These are phyloP conservation scores for Hypsizygus ulmarius DNA, from an alignment of 1,284 basidiomycete genomes.

Conservation along the genomic window DNA sequence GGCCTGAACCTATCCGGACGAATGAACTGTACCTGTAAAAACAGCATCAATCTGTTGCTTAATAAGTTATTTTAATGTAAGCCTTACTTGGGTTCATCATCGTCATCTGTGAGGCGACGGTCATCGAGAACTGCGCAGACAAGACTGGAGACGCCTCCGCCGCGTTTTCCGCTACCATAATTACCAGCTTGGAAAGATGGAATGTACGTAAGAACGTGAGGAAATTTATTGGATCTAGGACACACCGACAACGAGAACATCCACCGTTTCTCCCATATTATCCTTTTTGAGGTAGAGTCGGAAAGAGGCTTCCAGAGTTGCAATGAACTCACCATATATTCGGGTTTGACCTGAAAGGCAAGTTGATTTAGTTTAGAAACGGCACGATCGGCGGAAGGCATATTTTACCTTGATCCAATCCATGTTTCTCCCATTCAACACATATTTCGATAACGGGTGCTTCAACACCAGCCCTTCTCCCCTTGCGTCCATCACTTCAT, in stretches of 20 bases:
- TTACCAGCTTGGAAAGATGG: conserved; percentile 53
- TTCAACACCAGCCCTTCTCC: conserved; percentile 94
- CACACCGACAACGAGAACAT: conserved; percentile 82
- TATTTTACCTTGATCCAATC: conserved; percentile 83
- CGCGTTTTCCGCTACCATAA: conserved; percentile 70
- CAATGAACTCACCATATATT: conserved; percentile 72
- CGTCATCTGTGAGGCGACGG: conserved; percentile 47
- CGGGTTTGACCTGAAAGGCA: conserved; percentile 73
- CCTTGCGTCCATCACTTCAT: conserved; percentile 75
- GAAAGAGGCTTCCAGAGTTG: background rate
- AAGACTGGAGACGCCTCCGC: conserved; percentile 78
- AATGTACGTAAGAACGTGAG: conserved; percentile 5
- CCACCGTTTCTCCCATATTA: conserved; percentile 86
- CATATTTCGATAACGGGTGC: conserved; percentile 75
- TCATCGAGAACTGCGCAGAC: conserved; percentile 79
- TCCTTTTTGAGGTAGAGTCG: conserved; percentile 47
- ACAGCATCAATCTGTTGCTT: background rate
- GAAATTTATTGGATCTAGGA: conserved; percentile 1
- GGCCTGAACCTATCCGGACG: conserved; percentile 82
- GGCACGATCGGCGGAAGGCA: background rate
- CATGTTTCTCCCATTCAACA: conserved; percentile 79
- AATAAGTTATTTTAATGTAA: background rate
- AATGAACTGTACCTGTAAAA: conserved; percentile 69
- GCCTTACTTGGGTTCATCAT: conserved; percentile 61
- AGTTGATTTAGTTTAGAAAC: background rate